Evolutionary conservation across 139 green algal genomes (phyloP).

Genomic region (Pycnococcus provasolii): DNA sequence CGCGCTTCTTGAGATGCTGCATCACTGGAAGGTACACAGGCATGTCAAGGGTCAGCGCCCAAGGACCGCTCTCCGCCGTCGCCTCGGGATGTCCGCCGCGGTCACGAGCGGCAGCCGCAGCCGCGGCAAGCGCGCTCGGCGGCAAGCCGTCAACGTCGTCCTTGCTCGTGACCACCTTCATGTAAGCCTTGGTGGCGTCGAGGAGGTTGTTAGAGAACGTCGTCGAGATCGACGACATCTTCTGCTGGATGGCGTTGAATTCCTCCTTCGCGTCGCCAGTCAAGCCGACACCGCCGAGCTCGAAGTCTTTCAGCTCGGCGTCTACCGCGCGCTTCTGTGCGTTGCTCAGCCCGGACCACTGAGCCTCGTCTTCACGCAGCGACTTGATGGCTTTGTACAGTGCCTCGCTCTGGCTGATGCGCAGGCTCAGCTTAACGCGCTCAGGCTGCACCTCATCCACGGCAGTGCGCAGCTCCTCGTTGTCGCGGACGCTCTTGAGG

Average conservation of each 20-base stretch:
- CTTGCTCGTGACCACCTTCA: slow-evolving; percentile 67
- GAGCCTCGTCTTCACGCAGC: slow-evolving; percentile 42
- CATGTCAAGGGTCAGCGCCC: slow-evolving; percentile 90
- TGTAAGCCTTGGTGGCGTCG: slow-evolving; percentile 77
- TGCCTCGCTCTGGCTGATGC: slow-evolving; percentile 63
- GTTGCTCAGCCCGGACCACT: slow-evolving; percentile 49
- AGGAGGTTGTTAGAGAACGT: slow-evolving; percentile 90
- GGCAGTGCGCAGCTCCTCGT: slow-evolving; percentile 66
- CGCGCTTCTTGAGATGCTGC: slow-evolving; percentile 67
- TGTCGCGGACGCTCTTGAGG: slow-evolving; percentile 91
- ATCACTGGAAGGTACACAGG: slow-evolving; percentile 78
- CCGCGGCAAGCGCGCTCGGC: slow-evolving; percentile 51
- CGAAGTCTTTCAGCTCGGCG: slow-evolving; percentile 70
- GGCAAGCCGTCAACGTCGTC: slow-evolving; percentile 70
- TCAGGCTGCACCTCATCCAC: slow-evolving; percentile 91
- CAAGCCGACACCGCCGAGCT: slow-evolving; percentile 67
- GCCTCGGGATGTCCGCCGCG: slow-evolving; percentile 57
- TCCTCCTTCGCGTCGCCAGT: slow-evolving; percentile 57
- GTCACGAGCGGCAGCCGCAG: slow-evolving; percentile 28
- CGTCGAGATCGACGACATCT: slow-evolving; percentile 72
- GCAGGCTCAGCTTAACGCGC: slow-evolving; percentile 68
- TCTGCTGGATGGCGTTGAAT: slow-evolving; percentile 93
- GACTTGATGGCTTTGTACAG: slow-evolving; percentile 66
- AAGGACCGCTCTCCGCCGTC: slow-evolving; percentile 65
- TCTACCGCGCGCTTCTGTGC: slow-evolving; percentile 73